These are phyloP conservation scores for Thielaviopsis ethacetica DNA, from an alignment of 2,329 filamentous ascomycete species.

Conservation along the genomic window DNA sequence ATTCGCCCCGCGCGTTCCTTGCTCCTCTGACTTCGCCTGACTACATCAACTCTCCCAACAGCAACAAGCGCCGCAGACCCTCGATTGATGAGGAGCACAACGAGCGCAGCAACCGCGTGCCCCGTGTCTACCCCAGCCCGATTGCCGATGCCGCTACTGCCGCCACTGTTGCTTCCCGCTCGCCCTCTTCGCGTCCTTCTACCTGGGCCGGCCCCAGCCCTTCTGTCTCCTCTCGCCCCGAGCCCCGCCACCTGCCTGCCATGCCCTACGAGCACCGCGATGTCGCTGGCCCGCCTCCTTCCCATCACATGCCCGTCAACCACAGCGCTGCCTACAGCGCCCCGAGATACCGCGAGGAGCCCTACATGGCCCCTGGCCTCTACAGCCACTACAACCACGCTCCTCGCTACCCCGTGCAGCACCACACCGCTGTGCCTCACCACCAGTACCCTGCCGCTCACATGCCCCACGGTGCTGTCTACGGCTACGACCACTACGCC, in stretches of 20 bases:
- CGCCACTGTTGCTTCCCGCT: slow-evolving; percentile 2
- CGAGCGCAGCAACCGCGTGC: slow-evolving; percentile 28
- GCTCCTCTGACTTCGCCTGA: slow-evolving; percentile 25
- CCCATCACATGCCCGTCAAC: background rate
- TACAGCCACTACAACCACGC: background rate
- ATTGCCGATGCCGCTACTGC: background rate
- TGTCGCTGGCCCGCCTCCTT: background rate
- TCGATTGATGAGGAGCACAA: slow-evolving; percentile 23
- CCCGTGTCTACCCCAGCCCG: slow-evolving; percentile 28
- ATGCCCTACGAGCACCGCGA: slow-evolving; percentile 4
- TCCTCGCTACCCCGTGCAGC: background rate
- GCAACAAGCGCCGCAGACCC: slow-evolving; percentile 29
- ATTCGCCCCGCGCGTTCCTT: slow-evolving; percentile 20
- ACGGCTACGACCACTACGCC: slow-evolving; percentile 28
- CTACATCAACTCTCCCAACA: slow-evolving; percentile 32
- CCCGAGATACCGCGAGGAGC: background rate
- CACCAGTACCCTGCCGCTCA: slow-evolving; percentile 25
- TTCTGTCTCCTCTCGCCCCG: background rate
- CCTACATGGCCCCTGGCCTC: background rate
- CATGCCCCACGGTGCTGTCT: slow-evolving; percentile 21
- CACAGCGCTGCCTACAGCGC: background rate
- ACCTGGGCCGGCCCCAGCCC: slow-evolving; percentile 3
- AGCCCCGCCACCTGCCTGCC: slow-evolving; percentile 1
- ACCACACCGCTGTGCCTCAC: background rate
- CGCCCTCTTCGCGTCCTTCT: slow-evolving; percentile 2